phyloP scores from a whole-genome alignment of 176 grass and related monocot species.

The Raddia guianensis region DNA sequence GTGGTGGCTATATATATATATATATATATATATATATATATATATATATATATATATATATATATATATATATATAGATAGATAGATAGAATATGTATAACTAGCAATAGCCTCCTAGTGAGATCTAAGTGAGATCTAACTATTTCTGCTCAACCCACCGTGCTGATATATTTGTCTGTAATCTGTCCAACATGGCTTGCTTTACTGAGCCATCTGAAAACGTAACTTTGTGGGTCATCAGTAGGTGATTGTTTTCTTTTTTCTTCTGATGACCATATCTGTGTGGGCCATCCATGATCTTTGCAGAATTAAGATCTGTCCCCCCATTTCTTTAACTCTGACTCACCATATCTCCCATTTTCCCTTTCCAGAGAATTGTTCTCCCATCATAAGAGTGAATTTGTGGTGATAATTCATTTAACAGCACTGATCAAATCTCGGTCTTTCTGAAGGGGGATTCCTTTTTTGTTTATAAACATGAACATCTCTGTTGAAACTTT shows the following conservation, averaged over 20 bases:
- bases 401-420: neutral
- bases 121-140: neutral
- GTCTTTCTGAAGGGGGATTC: neutral
- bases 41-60: too few species aligned
- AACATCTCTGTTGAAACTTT: neutral
- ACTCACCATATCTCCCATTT: constrained; percentile 33
- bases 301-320: constrained; percentile 13
- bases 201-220: neutral
- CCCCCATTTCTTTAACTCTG: constrained; percentile 9
- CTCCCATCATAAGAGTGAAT: constrained; percentile 19
- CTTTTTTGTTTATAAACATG: neutral
- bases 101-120: neutral
- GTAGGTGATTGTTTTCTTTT: neutral
- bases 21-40: too few species aligned
- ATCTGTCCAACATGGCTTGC: neutral
- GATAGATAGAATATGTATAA: neutral
- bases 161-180: neutral
- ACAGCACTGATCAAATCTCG: neutral
- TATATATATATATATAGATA: too few species aligned
- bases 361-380: constrained; percentile 1
- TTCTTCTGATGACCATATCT: constrained; percentile 20
- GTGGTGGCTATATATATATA: too few species aligned
- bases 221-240: neutral
- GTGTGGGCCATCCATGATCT: constrained; percentile 29
- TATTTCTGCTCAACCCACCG: neutral